Evolutionary conservation across 345 rosid species (phyloP), one percentile per base, ranked within the genome.

Genomic region (Lepidium sativum): DNA sequence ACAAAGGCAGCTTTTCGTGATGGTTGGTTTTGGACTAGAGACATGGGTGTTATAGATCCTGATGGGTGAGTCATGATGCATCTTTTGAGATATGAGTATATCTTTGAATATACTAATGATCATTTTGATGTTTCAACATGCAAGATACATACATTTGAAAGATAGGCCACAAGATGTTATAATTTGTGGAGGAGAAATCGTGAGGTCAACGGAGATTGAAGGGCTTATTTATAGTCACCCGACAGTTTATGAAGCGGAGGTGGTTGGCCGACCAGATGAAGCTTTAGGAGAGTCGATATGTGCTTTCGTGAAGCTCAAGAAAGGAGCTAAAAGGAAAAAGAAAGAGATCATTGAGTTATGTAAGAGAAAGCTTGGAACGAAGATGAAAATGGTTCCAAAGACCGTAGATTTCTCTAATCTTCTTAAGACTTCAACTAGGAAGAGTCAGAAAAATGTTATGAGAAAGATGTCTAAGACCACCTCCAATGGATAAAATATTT

Each of bases 91-190:
- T n/a, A n/a, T n/a, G n/a, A n/a, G n/a, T n/a, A n/a, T n/a, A n/a
- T n/a, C n/a, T n/a, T n/a, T n/a, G n/a, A n/a, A n/a, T n/a, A n/a
- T n/a, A n/a, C n/a, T n/a, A n/a, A n/a, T n/a, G n/a, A n/a, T n/a
- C n/a, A n/a, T n/a, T n/a, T n/a, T n/a, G n/a, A n/a, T 52, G 40
- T 53, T 20, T 63, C 15, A 4, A 35, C 45, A 11, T 40, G 33
- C 32, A 18, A 65, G 88, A 12, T 83, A 84, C 11, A 78, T 86
- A 32, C 86, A 82, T 39, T 48, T 78, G 25, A 80, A 82, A 77
- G 94, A 86, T 58, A 77, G 90, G 9, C 63, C 80, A 38, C 85
- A 86, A 70, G 94, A 86, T 70, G 75, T 80, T 8, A 79, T 84
- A 8, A 80, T 76, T n/a, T 78, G 86, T 2, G 94, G 85, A 17